Conservation (phyloP, 371 early-diverging fungal genomes). For the Blastocladiella emersonii region DNA sequence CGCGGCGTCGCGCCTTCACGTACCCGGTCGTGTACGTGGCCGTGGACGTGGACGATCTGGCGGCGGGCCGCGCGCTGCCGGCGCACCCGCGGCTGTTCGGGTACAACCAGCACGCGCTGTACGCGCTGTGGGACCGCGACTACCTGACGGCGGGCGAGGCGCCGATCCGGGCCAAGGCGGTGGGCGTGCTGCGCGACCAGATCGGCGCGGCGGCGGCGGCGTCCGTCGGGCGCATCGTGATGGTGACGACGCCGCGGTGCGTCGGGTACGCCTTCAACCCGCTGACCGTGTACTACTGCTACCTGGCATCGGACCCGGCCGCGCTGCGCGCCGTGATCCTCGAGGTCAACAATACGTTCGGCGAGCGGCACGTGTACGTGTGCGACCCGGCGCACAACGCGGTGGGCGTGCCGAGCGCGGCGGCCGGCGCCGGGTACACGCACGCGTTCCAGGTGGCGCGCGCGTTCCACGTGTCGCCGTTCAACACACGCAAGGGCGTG, state of each 20-base stretch:
- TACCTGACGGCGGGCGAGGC: neutral
- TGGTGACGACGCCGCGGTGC: conserved; percentile 34
- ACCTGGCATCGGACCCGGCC: conserved; percentile 1
- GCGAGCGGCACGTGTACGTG: conserved; percentile 35
- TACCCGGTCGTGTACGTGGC: conserved; percentile 34
- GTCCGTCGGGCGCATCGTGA: conserved; percentile 15
- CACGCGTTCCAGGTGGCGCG: conserved; percentile 22
- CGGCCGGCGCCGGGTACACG: neutral
- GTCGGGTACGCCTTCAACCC: conserved; percentile 37
- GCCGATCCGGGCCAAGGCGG: neutral
- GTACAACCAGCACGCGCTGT: conserved; percentile 10
- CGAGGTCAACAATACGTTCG: conserved; percentile 45
- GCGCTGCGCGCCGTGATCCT: conserved; percentile 17
- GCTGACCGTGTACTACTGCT: conserved; percentile 30
- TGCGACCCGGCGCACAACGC: conserved; percentile 11
- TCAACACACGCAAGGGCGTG: conserved; percentile 36
- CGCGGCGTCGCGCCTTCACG: conserved; percentile 23
- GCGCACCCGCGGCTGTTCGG: conserved; percentile 28
- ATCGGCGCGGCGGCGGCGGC: neutral
- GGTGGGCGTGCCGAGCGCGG: neutral
- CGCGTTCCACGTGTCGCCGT: conserved; percentile 41
- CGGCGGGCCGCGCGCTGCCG: neutral
- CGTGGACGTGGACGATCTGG: conserved; percentile 21
- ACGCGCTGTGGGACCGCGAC: conserved; percentile 4
- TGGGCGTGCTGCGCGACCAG: neutral